Evolutionary conservation across 2,329 filamentous ascomycete genomes (phyloP), one percentile per base, ranked within the genome.

Genomic region (Ophiostoma montium): DNA sequence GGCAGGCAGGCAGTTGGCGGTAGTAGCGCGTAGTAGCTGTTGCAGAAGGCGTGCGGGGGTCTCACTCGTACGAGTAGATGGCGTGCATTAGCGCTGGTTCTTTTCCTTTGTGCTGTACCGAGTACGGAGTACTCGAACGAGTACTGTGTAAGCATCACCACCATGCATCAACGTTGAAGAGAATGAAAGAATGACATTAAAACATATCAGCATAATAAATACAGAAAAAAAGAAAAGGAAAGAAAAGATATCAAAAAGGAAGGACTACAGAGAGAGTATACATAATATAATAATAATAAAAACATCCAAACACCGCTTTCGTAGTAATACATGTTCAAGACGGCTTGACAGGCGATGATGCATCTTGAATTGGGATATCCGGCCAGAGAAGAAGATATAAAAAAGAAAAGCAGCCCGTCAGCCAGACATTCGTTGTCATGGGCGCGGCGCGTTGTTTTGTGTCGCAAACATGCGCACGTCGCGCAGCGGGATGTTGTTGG

Each of bases 401-500:
- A 46, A 10, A 35, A 21, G 16, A 12, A 6, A 13, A 15, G 10
- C 33, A 38, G 35, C 18, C 35, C 43, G 21, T 53, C 52, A 55
- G 46, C 53, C 50, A 50, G 51, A 53, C 48, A 54, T 51, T 50
- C 51, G 52, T 53, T 50, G 55, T 55, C 53, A 56, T 55, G 54
- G 55, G 5, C 46, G n/a, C 18, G 50, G 53, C 19, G n/a, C 48
- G 12, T 35, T 48, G 27, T 50, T 13, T 30, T 59, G 60, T 18
- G 57, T n/a, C n/a, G n/a, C 59, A 55, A 69, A 72, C 55, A 63
- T 65, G 35, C 68, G 61, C 36, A 65, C 62, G 52, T 71, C 68
- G 56, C 70, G 68, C 51, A 72, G 58, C 1, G 70, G 70, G 36
- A 71, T 70, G 58, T 64, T 68, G 58, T 71, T 68, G 62, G 73